Conservation (phyloP, 2,329 filamentous ascomycete genomes). For the Aspergillus latus region DNA sequence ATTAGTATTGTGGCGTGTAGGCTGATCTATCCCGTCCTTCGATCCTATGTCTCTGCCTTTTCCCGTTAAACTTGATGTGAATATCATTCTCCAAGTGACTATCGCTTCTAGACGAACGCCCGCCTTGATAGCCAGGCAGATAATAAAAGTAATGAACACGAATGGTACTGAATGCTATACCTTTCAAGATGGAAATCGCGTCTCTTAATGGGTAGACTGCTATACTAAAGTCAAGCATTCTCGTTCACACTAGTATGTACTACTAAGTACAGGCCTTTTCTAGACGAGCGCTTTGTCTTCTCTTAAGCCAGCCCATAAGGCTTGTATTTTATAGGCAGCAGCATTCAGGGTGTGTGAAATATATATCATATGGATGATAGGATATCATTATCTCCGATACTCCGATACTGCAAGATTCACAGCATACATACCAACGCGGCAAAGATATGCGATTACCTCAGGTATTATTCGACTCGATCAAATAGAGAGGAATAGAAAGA, state of each 20-base stretch:
- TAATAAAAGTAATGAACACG: conserved; percentile 12
- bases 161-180: conserved; percentile 11
- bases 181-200: too few relatives aligned
- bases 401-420: neutral
- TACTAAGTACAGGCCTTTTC: too few relatives aligned
- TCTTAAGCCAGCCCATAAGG: too few relatives aligned
- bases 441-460: neutral
- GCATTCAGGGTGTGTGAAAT: too few relatives aligned
- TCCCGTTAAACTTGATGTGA: conserved; percentile 2
- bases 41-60: conserved; percentile 13
- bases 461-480: neutral
- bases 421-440: neutral
- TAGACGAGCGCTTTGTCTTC: too few relatives aligned
- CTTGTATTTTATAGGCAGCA: too few relatives aligned
- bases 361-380: neutral
- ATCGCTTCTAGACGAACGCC: conserved; percentile 18
- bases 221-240: too few relatives aligned
- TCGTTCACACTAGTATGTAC: too few relatives aligned
- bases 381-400: conserved; percentile 11
- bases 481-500: neutral
- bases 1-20: neutral
- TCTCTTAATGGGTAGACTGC: too few relatives aligned
- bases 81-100: conserved; percentile 13
- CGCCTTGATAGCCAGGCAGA: conserved; percentile 19
- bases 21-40: neutral